A percentile compares a stretch with the other conserved stretches of the same genome.
Evolutionary conservation across 2,329 filamentous ascomycete species (phyloP).

Genomic region (Pseudogymnoascus sp.): DNA sequence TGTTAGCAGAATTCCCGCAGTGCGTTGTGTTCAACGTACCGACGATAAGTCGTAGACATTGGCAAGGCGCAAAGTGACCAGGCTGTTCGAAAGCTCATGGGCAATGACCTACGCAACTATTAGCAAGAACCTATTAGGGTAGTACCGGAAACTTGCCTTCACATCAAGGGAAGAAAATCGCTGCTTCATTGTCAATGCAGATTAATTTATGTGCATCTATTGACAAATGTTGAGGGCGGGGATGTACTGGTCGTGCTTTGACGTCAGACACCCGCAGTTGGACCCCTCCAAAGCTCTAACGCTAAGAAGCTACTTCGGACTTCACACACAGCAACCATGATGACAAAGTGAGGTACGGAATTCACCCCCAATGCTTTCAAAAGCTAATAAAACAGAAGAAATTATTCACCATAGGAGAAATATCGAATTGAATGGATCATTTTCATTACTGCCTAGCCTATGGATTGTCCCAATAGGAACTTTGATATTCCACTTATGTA

Average conservation of each 20-base stretch:
- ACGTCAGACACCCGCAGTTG: conserved; percentile 9
- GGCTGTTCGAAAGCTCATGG: conserved; percentile 73
- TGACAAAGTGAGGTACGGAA: not conserved
- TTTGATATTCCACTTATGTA: conserved; percentile 2
- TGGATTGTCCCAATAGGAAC: not conserved
- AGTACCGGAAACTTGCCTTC: conserved; percentile 40
- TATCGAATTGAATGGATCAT: not conserved
- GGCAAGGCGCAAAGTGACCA: conserved; percentile 72
- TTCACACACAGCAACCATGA: not conserved
- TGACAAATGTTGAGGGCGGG: not conserved
- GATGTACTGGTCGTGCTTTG: conserved; percentile 7
- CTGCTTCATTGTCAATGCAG: conserved; percentile 55
- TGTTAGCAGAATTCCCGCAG: conserved; percentile 13
- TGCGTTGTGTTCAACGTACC: conserved; percentile 30
- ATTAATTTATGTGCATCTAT: conserved; percentile 8
- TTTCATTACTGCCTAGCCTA: conserved; percentile 7
- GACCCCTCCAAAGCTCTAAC: conserved; percentile 2
- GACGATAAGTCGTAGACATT: conserved; percentile 97
- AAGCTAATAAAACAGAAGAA: not conserved
- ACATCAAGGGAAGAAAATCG: conserved; percentile 73
- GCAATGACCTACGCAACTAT: conserved; percentile 64
- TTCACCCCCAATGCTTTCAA: not conserved
- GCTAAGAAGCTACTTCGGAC: not conserved
- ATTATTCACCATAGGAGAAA: not conserved
- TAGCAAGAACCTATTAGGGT: not conserved